Base-by-base conservation (phyloP, 176 grass and related monocot species). In the Poa annua region DNA sequence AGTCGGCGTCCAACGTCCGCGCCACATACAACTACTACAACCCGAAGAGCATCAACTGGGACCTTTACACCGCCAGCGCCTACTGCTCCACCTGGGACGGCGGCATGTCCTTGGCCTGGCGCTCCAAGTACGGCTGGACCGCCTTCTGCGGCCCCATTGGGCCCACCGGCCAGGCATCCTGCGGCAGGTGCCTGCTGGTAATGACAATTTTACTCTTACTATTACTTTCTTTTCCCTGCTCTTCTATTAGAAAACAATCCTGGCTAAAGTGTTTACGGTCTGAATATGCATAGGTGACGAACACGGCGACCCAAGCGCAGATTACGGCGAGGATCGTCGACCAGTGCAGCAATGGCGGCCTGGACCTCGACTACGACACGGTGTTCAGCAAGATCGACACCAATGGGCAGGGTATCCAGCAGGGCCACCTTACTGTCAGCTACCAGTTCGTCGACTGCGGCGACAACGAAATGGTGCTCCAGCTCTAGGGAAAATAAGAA, bases 61-160 rank as follows among this genome's bases (percentile, higher is more conserved):
- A 90, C 32, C 62, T 89, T 1, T 26, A 20, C n/a, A 44, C 75
- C 11, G 49, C 74, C 11, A 22, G 90, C 10, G 90, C 86, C 2
- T 94, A 94, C 63, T 97, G 95, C 45, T 36, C 94, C 7, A 97
- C 94, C 12, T 97, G 94, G 94, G 89, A 97, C 22, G 92, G 88
- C 3, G 3, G 16, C 80, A 88, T 65, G 83, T 84, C 88, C 20
- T 50, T 61, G 1, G 22, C 73, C n/a, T 97, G 94, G 94, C 85
- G 89, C 2, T 80, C 61, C 20, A 79, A 86, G 92, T 90, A 97
- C 25, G 92, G 87, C 0, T 97, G 92, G 94, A 94, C 92, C 0
- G 94, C 94, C n/a, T 97, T 97, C 80, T 97, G 91, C 29, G 89
- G 91, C 2, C 91, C 94, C 0, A 38, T 52, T 0, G 91, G 94